Percentiles rank a stretch among this genome's conserved stretches.
Evolutionary conservation across 202 grass and related monocot genomes (phyloP).

Genomic region (Hordeum pubiflorum): DNA sequence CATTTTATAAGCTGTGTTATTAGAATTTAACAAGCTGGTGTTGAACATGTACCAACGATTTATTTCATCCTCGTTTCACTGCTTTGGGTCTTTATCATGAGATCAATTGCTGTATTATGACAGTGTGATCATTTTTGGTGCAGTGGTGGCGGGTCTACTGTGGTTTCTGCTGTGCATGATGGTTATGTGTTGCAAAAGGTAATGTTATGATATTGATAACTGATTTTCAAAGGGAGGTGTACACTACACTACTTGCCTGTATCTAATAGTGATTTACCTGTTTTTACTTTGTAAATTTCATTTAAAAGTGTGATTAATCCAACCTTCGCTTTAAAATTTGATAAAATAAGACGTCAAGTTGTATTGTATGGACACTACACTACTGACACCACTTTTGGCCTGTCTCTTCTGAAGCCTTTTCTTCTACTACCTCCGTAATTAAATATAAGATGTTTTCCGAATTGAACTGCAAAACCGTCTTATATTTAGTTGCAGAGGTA

Average conservation of each 20-base stretch:
- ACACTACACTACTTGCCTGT: neutral
- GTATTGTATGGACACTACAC: neutral
- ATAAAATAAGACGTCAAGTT: neutral
- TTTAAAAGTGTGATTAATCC: neutral
- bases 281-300: neutral
- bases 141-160: slow-evolving; percentile 93
- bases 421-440: neutral
- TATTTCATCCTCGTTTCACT: slow-evolving; percentile 2
- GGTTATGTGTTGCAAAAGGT: slow-evolving; percentile 99
- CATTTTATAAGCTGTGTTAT: neutral
- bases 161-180: slow-evolving; percentile 90
- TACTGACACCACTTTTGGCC: neutral
- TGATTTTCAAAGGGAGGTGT: neutral
- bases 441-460: too few species aligned
- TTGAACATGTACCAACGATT: neutral
- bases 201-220: slow-evolving; percentile 21
- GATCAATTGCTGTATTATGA: slow-evolving; percentile 19
- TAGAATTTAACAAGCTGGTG: neutral
- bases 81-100: neutral
- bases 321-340: neutral
- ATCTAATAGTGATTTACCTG: neutral
- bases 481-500: too few species aligned
- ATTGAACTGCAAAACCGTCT: too few species aligned
- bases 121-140: slow-evolving; percentile 30
- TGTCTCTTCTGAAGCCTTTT: neutral